phyloP scores from a whole-genome alignment of 148 eudicot species.

The Beta vulgaris region DNA sequence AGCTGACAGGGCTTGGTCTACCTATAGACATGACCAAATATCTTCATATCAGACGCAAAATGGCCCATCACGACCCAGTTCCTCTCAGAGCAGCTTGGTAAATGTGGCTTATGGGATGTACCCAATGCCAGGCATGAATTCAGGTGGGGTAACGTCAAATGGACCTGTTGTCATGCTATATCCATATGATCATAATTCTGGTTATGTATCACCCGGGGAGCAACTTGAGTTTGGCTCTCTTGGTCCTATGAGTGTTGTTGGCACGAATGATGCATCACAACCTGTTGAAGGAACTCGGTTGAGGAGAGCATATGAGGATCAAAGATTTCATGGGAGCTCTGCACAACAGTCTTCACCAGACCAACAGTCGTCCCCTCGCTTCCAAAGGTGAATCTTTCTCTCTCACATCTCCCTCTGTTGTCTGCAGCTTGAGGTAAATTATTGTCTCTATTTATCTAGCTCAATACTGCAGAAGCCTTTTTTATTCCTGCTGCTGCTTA shows the following conservation, averaged over 20 bases:
- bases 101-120: conserved; percentile 58
- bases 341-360: conserved; percentile 60
- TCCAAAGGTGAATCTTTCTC: conserved; percentile 46
- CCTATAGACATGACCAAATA: conserved; percentile 44
- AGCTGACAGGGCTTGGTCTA: conserved; percentile 57
- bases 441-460: too few relatives aligned
- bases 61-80: conserved; percentile 45
- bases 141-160: conserved; percentile 45
- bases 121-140: conserved; percentile 45
- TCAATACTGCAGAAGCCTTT: too few relatives aligned
- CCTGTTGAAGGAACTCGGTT: conserved; percentile 41
- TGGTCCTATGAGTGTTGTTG: conserved; percentile 51
- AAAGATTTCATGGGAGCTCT: conserved; percentile 48
- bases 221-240: conserved; percentile 73
- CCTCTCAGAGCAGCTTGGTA: conserved; percentile 44
- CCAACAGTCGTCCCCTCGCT: conserved; percentile 71
- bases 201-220: conserved; percentile 50
- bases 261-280: conserved; percentile 44
- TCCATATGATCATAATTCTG: conserved; percentile 59
- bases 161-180: conserved; percentile 74
- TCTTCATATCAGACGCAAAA: conserved; percentile 54
- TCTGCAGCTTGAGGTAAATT: too few relatives aligned
- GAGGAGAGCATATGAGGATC: conserved; percentile 51
- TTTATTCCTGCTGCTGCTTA: neutral
- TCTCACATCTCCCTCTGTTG: too few relatives aligned